Percentiles rank a stretch among this genome's conserved stretches.
phyloP scores from a whole-genome alignment of 257 asterid genomes.

The Solanum medicagineum region DNA sequence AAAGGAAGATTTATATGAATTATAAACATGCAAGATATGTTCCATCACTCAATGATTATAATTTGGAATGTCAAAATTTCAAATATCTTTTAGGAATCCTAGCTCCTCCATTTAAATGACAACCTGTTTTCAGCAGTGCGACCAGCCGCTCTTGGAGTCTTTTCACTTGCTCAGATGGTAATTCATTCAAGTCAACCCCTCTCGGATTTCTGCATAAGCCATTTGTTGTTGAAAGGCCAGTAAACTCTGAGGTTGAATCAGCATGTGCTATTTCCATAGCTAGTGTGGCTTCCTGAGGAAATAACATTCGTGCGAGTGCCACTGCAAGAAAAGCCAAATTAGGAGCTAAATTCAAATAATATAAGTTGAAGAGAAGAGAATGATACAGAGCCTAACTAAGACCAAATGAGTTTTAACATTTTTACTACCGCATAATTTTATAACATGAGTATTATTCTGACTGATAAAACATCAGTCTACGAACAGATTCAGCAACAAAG shows the following conservation, averaged over 20 bases:
- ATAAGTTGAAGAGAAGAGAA: not conserved
- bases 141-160: slow-evolving; percentile 50
- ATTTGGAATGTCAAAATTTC: not conserved
- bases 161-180: slow-evolving; percentile 71
- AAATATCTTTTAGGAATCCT: not conserved
- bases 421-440: not conserved
- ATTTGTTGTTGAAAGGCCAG: slow-evolving; percentile 52
- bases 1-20: not conserved
- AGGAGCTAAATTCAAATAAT: not conserved
- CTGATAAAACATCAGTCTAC: not conserved
- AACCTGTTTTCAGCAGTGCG: slow-evolving; percentile 81
- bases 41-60: not conserved
- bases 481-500: not conserved
- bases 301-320: slow-evolving; percentile 77
- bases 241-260: slow-evolving; percentile 53
- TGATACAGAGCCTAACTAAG: not conserved
- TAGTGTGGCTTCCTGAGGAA: slow-evolving; percentile 65
- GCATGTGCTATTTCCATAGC: slow-evolving; percentile 85
- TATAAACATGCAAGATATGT: not conserved
- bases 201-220: slow-evolving; percentile 29
- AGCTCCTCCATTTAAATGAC: not conserved
- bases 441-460: not conserved
- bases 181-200: slow-evolving; percentile 58
- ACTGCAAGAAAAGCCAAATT: slow-evolving; percentile 23
- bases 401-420: not conserved